Evolutionary conservation across 2,329 filamentous ascomycete species (phyloP).

Genomic region (Colletotrichum costaricense): DNA sequence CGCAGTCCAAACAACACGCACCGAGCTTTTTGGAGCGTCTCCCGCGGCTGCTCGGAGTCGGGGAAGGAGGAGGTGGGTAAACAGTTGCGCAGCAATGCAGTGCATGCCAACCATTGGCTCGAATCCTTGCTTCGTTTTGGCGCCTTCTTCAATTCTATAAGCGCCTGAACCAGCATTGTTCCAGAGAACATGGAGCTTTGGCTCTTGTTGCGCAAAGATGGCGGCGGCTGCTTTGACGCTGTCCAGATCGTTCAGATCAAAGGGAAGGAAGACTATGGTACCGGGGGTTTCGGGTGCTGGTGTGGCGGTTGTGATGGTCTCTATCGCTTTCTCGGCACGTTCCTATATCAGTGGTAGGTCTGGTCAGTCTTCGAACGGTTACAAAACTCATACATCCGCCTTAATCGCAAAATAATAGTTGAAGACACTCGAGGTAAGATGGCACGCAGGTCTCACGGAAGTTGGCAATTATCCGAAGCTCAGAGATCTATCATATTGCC

Average conservation of each 20-base stretch:
- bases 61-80: constrained; percentile 48
- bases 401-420: not conserved
- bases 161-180: constrained; percentile 50
- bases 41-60: constrained; percentile 44
- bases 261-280: constrained; percentile 46
- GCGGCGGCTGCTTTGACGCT: constrained; percentile 51
- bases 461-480: constrained; percentile 37
- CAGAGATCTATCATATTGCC: not conserved
- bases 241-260: constrained; percentile 55
- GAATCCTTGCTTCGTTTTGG: constrained; percentile 44
- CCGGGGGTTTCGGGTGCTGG: constrained; percentile 29
- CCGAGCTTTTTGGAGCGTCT: constrained; percentile 35
- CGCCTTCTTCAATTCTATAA: constrained; percentile 32
- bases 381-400: not conserved
- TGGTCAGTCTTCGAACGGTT: not conserved
- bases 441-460: too few species aligned
- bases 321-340: constrained; percentile 46
- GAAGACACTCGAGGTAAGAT: not conserved
- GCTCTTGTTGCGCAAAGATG: constrained; percentile 49
- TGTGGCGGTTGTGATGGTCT: constrained; percentile 39
- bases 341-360: constrained; percentile 33
- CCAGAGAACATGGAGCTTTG: constrained; percentile 54
- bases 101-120: constrained; percentile 49
- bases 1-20: constrained; percentile 46
- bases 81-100: constrained; percentile 47